Base-by-base conservation (phyloP, 192 early-diverging fungal species). In the Funneliformis geosporum region DNA sequence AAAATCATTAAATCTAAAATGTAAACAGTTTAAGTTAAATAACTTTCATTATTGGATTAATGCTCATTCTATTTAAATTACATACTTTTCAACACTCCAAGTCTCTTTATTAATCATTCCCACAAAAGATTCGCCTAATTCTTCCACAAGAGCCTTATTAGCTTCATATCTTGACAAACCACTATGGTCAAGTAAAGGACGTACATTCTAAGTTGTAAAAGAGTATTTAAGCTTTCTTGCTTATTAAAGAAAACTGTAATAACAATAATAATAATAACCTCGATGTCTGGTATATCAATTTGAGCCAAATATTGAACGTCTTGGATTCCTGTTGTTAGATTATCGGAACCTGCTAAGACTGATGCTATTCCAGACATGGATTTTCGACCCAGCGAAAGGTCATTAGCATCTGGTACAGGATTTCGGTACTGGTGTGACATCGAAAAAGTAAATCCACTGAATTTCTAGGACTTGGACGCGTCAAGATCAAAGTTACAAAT, bases 111-210 rank as follows among this genome's bases (percentile, higher is more conserved):
- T 23, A 7, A 78, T 78, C 14, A 11, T 38, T 38, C 27, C 25
- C 67, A 78, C 66, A 10, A 78, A 38, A 11, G 43, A 33, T 8
- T 67, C 43, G 8, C 25, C n/a, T 39, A 78, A 50, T 33, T 16
- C 76, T 5, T 64, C 65, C n/a, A 78, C 43, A 16, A 78, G 65
- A 28, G 62, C 64, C 25, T 18, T 60, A 23, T 78, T 62, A 78
- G 66, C 46, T 43, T 44, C 59, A 23, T 44, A 68, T 38, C 76
- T 78, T 7, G 62, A 66, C 42, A 44, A 27, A 7, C 76, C 76
- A 40, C 50, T 60, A 18, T 40, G n/a, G 10, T 78, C 76, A 78
- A 78, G 76, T 39, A 78, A 27, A n/a, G 76, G 76, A 39, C 66
- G 66, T 47, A 78, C 38, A 18, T 55, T 50, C 76, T 78, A 44